Conservation (phyloP, 148 eudicot species). For the Beta vulgaris region DNA sequence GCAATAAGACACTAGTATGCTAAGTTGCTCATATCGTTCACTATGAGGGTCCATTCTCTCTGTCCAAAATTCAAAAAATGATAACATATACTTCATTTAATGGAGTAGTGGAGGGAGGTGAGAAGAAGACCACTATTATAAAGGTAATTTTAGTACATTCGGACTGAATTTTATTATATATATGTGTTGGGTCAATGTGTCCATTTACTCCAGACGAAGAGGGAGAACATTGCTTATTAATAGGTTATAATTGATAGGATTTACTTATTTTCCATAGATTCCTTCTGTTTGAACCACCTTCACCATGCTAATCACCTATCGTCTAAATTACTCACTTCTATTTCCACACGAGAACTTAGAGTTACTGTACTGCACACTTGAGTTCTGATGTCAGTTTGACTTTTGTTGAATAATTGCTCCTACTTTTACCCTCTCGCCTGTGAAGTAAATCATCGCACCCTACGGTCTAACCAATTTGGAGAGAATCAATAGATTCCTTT, state of each 20-base stretch:
- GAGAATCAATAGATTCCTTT: too few species aligned
- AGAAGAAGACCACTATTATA: neutral
- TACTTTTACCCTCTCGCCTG: neutral
- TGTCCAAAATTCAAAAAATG: too few species aligned
- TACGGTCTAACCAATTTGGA: too few species aligned
- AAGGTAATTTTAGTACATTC: neutral
- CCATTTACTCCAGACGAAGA: neutral
- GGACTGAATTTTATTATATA: neutral
- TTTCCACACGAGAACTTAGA: neutral
- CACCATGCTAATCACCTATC: neutral
- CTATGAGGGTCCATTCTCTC: too few species aligned
- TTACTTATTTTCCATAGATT: neutral
- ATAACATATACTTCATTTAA: too few species aligned
- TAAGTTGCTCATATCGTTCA: neutral
- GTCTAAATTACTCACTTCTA: neutral
- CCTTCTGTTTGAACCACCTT: neutral
- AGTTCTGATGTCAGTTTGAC: conserved; percentile 1
- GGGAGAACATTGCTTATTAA: neutral
- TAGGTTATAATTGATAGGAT: neutral
- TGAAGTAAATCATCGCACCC: too few species aligned
- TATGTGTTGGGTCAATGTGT: neutral
- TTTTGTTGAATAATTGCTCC: conserved; percentile 10
- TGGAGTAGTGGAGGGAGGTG: neutral
- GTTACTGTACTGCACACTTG: neutral
- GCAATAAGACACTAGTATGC: neutral